Percentiles rank a stretch among this genome's conserved stretches.
These are phyloP conservation scores for Hypoxylon sp. DNA, from an alignment of 2,329 filamentous ascomycete genomes.

Conservation along the genomic window DNA sequence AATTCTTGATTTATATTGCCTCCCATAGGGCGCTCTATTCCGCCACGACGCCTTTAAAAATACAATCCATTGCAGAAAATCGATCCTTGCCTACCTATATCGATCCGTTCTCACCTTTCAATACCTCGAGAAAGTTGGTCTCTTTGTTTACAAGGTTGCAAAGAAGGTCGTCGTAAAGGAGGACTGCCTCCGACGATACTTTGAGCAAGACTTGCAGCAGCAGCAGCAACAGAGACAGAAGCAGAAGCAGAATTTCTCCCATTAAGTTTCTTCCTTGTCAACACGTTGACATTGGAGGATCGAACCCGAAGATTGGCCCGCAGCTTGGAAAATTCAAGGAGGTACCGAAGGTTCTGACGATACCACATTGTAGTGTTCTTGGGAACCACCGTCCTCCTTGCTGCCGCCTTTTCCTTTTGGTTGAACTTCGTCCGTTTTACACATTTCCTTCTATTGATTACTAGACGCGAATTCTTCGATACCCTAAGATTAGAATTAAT, in stretches of 20 bases:
- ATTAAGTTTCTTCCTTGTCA: background rate
- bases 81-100: slow-evolving; percentile 4
- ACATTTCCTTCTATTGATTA: slow-evolving; percentile 46
- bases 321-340: background rate
- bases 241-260: background rate
- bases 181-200: background rate
- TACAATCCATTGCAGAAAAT: background rate
- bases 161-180: background rate
- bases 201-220: background rate
- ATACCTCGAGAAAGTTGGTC: slow-evolving; percentile 17
- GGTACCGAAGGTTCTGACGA: slow-evolving; percentile 40
- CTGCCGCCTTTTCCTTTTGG: slow-evolving; percentile 42
- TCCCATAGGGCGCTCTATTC: background rate
- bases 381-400: slow-evolving; percentile 2
- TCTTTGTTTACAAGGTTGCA: background rate
- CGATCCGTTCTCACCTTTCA: slow-evolving; percentile 8
- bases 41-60: slow-evolving; percentile 1
- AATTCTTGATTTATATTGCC: slow-evolving; percentile 25
- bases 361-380: slow-evolving; percentile 39
- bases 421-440: slow-evolving; percentile 38
- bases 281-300: background rate
- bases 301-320: background rate
- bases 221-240: no score
- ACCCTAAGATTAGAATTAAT: slow-evolving; percentile 54
- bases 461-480: slow-evolving; percentile 53